Percentiles rank a stretch among this genome's conserved stretches.
Evolutionary conservation across 2,329 filamentous ascomycete species (phyloP).

Genomic region (Pseudogymnoascus sp.): DNA sequence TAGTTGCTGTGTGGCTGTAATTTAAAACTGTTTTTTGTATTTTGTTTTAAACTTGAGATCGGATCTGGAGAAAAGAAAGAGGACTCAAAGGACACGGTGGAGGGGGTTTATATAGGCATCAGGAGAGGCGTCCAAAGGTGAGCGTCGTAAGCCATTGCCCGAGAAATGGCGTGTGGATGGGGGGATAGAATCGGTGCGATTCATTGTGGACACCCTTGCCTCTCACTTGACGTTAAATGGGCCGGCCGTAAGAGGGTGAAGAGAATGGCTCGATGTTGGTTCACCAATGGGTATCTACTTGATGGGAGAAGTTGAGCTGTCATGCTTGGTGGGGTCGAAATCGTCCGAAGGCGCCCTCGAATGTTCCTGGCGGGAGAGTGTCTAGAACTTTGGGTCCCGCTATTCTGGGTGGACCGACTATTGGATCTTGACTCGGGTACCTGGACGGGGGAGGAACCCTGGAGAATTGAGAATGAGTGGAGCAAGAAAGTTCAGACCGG

Average conservation of each 20-base stretch:
- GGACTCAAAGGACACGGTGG: neutral
- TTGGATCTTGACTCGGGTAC: constrained; percentile 5
- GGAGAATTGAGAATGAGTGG: neutral
- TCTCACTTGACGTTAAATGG: constrained; percentile 1
- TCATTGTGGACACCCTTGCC: constrained; percentile 6
- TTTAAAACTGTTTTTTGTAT: neutral
- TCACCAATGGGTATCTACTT: constrained; percentile 4
- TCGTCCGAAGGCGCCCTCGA: neutral
- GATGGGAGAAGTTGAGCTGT: constrained; percentile 7
- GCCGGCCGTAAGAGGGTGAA: constrained; percentile 1
- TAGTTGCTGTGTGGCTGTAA: neutral
- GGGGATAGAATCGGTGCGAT: neutral
- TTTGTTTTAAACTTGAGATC: neutral
- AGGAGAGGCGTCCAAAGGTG: neutral
- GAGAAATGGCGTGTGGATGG: neutral
- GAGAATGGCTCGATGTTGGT: neutral
- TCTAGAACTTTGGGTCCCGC: constrained; percentile 7
- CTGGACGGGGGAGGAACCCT: neutral
- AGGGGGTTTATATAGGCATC: constrained; percentile 6
- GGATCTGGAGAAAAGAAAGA: constrained; percentile 6
- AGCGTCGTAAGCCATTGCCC: neutral
- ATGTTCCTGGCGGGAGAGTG: neutral
- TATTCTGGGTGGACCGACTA: constrained; percentile 2
- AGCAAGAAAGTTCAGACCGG: neutral
- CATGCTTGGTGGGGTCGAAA: constrained; percentile 2